Percentiles rank a stretch among this genome's conserved stretches.
phyloP scores from a whole-genome alignment of 768 basidiomycete species.

The Trametes elegans region DNA sequence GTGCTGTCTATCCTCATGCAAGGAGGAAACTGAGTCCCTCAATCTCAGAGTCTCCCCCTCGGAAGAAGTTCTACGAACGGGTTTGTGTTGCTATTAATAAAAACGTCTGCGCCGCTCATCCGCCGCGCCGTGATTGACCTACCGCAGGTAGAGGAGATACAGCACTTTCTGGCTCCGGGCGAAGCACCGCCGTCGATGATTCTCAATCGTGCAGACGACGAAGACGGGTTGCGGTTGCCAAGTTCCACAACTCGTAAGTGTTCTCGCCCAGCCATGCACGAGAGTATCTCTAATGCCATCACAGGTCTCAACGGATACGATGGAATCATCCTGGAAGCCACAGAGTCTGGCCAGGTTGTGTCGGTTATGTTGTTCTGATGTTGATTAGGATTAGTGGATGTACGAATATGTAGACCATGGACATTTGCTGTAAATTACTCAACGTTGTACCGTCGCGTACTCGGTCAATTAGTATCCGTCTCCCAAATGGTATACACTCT shows the following conservation, averaged over 20 bases:
- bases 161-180: constrained; percentile 72
- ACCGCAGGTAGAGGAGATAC: constrained; percentile 69
- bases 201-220: constrained; percentile 75
- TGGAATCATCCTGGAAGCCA: constrained; percentile 77
- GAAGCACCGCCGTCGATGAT: constrained; percentile 78
- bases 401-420: neutral
- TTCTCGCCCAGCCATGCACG: neutral
- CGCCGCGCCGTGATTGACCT: no score
- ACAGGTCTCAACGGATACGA: constrained; percentile 71
- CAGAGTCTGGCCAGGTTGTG: constrained; percentile 74
- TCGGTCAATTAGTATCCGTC: no score
- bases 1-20: neutral
- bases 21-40: neutral
- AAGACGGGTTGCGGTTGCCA: constrained; percentile 66
- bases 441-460: neutral
- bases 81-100: constrained; percentile 42
- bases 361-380: constrained; percentile 60
- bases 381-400: neutral
- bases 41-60: constrained; percentile 65
- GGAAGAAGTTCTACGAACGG: constrained; percentile 70
- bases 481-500: neutral
- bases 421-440: neutral
- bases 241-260: constrained; percentile 66
- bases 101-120: no score
- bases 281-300: constrained; percentile 8